Conservation (phyloP, 306 rosid species). For the Vigna unguiculata region DNA sequence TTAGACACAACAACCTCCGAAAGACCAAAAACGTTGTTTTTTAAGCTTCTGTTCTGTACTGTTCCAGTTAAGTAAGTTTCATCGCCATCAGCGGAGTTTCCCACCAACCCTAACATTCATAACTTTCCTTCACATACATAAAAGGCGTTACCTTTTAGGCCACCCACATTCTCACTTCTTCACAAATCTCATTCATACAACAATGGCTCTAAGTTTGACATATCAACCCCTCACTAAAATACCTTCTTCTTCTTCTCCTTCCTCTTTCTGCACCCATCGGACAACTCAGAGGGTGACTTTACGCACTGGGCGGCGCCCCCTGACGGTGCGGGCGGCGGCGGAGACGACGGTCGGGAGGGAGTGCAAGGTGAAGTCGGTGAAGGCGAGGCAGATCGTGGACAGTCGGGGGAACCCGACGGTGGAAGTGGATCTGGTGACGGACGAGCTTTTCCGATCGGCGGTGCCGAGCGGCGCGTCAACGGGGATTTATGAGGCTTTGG, state of each 20-base stretch:
- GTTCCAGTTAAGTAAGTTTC: slow-evolving; percentile 40
- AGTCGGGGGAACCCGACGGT: slow-evolving; percentile 98
- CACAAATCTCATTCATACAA: not conserved
- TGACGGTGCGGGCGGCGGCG: slow-evolving; percentile 59
- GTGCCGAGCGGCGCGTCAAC: slow-evolving; percentile 99
- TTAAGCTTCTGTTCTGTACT: not conserved
- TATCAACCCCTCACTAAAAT: slow-evolving; percentile 55
- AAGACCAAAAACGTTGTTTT: slow-evolving; percentile 38
- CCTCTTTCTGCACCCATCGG: slow-evolving; percentile 47
- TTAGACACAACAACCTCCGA: slow-evolving; percentile 37
- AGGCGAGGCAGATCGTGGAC: slow-evolving; percentile 94
- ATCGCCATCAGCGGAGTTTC: slow-evolving; percentile 80
- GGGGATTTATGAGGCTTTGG: slow-evolving; percentile 96
- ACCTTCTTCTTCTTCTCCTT: slow-evolving; percentile 10
- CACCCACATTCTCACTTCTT: slow-evolving; percentile 14
- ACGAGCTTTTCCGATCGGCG: slow-evolving; percentile 87
- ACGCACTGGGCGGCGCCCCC: slow-evolving; percentile 19
- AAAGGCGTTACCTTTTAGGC: not conserved
- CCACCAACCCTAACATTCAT: slow-evolving; percentile 47
- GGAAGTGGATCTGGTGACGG: slow-evolving; percentile 92
- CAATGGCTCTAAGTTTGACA: slow-evolving; percentile 75
- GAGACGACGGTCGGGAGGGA: slow-evolving; percentile 54
- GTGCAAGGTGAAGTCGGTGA: slow-evolving; percentile 68
- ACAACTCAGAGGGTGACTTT: slow-evolving; percentile 47
- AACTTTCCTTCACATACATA: slow-evolving; percentile 3